These are phyloP conservation scores for Leishmania gerbilli DNA, from an alignment of 208 protist genomes.

Conservation along the genomic window DNA sequence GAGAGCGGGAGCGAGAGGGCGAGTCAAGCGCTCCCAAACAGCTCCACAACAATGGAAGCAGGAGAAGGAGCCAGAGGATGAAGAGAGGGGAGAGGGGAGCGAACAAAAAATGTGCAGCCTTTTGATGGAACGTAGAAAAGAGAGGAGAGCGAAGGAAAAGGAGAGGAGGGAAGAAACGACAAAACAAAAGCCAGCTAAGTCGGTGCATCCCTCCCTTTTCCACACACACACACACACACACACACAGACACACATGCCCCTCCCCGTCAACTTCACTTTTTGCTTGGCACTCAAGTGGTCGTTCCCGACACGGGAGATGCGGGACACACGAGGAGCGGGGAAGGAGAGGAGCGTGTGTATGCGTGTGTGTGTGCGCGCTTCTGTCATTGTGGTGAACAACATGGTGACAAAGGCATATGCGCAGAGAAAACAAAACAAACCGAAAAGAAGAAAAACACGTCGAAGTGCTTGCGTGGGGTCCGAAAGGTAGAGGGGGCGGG, in stretches of 20 bases:
- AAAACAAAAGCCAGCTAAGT: not conserved
- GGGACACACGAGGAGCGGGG: not conserved
- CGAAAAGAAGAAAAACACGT: not conserved
- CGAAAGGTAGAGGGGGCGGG: not conserved
- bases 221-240: not conserved
- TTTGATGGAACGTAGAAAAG: conserved; percentile 1
- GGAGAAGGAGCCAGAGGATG: not conserved
- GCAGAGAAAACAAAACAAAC: not conserved
- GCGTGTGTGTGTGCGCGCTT: not conserved
- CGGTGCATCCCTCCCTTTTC: not conserved
- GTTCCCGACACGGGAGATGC: not conserved
- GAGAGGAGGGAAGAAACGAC: not conserved
- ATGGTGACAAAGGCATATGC: not conserved
- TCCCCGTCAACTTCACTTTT: not conserved
- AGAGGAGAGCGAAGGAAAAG: not conserved
- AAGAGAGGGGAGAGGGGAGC: not conserved
- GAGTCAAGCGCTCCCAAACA: not conserved
- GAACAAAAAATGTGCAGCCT: not conserved
- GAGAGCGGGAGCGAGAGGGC: not conserved
- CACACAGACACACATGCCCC: not conserved
- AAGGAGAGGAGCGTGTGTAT: not conserved
- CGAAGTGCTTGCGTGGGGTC: not conserved
- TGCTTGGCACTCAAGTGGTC: not conserved
- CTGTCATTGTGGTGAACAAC: not conserved
- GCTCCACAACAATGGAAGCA: not conserved